Evolutionary conservation across 73 alveolate species (phyloP), one percentile per base, ranked within the genome.

Genomic region (Blepharisma japonicum): DNA sequence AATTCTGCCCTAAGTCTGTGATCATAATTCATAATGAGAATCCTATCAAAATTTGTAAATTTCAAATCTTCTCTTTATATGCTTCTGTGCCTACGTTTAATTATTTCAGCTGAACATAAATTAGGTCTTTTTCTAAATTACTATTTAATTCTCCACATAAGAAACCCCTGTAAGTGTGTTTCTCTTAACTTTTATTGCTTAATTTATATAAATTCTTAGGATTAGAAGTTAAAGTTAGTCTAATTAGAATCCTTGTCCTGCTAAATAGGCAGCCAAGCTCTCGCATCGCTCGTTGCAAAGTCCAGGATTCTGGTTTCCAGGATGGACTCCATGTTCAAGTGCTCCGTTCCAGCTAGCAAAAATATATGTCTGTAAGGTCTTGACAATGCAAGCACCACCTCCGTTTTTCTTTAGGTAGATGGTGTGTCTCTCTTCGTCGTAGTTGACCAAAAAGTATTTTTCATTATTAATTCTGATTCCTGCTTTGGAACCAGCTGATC

Each of bases 291-390:
- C 74, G 47, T 61, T 61, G 74, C 74, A 61, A 61, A 61, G 74
- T 9, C 74, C 74, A 14, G 74, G 74, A 61, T 61, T 61, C 47
- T 61, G 74, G 39, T n/a, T 14, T 25, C 11, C 50, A 25, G 46
- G 38, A 61, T 61, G 74, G 49, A 25, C 39, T 18, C 47, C 38
- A 18, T n/a, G 14, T 39, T 18, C 50, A 25, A 18, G n/a, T 9
- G 74, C 74, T 14, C 74, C 74, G 47, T 61, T 61, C 74, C 74
- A 61, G 46, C 74, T 61, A 18, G 74, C 74, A 25, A 61, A 61
- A 9, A 61, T 39, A 18, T 14, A n/a, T 8, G 47, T 14, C 46
- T 14, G 38, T 14, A 9, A 8, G 46, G 47, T 14, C 23, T 61
- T 61, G 18, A 39, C 74, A 14, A 61, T 20, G 47, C 74, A 61